Base-by-base conservation (phyloP, 2,329 filamentous ascomycete species). In the Monosporascus cannonballus region DNA sequence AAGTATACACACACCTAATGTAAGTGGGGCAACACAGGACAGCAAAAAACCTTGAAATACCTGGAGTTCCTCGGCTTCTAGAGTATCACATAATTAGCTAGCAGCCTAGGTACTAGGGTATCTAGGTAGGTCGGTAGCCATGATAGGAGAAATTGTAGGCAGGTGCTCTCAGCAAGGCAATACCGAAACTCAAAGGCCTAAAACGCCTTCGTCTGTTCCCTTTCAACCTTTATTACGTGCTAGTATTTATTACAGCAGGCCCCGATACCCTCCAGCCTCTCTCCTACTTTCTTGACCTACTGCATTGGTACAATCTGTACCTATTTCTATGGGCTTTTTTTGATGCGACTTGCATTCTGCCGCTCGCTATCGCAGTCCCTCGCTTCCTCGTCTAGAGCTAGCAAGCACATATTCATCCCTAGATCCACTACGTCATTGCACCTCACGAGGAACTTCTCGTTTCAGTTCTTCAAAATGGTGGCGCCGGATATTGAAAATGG, bases 401-500 rank as follows among this genome's bases (percentile, higher is more conserved):
- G 24, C 15, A 46, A n/a, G 17, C 20, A 20, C 8, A 27, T 46
- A 27, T 25, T 46, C 25, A 46, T 14, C 22, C 42, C 15, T 25
- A 45, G 22, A n/a, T 24, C 24, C 20, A n/a, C 22, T 6, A 18
- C 20, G n/a, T 15, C 20, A 15, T 25, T 11, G 8, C 22, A 24
- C 17, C n/a, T 27, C 22, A 25, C 22, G 11, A 52, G 42, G 51
- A 48, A 38, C 9, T 58, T 56, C 30, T 62, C 56, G 4, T 52
- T 51, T 15, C 53, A 54, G 49, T 52, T 56, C 18, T 58, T 56
- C 54, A 65, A 58, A 17, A 68, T 67, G 65, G 56, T 63, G 14
- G 54, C 65, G 11, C 63, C 58, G 58, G 53, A 46, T 64, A 30
- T 51, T 79, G 42, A 77, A 74, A 54, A 71, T 78, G 52, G 73